Evolutionary conservation across 208 protist genomes (phyloP).

Genomic region (Angomonas deanei): DNA sequence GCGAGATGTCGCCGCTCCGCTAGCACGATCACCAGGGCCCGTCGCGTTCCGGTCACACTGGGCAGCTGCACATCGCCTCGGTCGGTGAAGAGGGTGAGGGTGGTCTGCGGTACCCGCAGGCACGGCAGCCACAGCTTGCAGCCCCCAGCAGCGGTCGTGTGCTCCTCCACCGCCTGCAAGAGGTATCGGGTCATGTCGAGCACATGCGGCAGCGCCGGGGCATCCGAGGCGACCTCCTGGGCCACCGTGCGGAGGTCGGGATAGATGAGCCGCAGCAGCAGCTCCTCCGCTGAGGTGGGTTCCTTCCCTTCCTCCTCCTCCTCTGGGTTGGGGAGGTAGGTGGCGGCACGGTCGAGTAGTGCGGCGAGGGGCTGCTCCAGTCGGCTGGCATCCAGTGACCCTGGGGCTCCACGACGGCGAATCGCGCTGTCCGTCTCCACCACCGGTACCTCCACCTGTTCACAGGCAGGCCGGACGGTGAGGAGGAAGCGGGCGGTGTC

Average conservation of each 20-base stretch:
- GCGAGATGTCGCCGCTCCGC: slow-evolving; percentile 46
- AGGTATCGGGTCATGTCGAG: background rate
- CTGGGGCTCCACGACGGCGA: background rate
- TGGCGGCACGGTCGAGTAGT: background rate
- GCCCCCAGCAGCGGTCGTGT: background rate
- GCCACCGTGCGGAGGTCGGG: slow-evolving; percentile 6
- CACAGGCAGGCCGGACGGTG: background rate
- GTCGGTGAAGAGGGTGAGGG: slow-evolving; percentile 21
- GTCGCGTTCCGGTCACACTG: background rate
- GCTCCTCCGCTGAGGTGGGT: background rate
- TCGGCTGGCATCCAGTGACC: background rate
- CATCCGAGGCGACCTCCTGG: slow-evolving; percentile 8
- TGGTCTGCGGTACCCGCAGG: slow-evolving; percentile 38
- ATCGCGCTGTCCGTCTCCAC: background rate
- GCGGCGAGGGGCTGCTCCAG: background rate
- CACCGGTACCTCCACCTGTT: background rate
- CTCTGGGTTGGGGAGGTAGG: background rate
- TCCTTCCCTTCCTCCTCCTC: slow-evolving; percentile 6
- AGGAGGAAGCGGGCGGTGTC: slow-evolving; percentile 8
- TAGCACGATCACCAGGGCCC: slow-evolving; percentile 44
- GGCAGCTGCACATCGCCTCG: background rate
- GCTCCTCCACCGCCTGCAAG: slow-evolving; percentile 1
- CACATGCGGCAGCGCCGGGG: background rate
- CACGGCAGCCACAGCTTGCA: slow-evolving; percentile 57
- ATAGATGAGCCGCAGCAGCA: background rate